Conservation (phyloP, 805 yeast species). For the Wickerhamiella domercqiae region DNA sequence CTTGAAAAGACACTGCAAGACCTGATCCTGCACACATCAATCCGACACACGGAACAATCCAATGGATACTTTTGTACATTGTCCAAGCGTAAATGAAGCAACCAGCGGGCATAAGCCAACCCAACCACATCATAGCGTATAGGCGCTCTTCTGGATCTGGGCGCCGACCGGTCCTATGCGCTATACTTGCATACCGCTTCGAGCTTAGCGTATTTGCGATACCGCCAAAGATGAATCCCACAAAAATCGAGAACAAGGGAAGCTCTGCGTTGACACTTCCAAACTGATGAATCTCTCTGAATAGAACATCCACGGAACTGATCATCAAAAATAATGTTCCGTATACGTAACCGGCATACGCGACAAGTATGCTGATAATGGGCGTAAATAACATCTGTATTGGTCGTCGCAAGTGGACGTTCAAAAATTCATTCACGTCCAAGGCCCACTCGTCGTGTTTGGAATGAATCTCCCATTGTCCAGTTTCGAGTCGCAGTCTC, state of each 20-base stretch:
- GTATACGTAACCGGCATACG: constrained; percentile 29
- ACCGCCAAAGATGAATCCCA: constrained; percentile 22
- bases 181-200: constrained; percentile 16
- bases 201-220: constrained; percentile 17
- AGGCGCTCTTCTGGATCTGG: constrained; percentile 45
- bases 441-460: constrained; percentile 76
- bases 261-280: constrained; percentile 18
- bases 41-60: constrained; percentile 42
- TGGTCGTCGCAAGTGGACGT: constrained; percentile 63
- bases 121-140: constrained; percentile 33
- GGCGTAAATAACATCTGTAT: constrained; percentile 47
- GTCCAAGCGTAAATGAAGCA: constrained; percentile 51
- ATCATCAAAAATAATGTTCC: constrained; percentile 29
- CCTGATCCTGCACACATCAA: constrained; percentile 38
- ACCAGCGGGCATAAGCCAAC: constrained; percentile 34
- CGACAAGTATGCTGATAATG: constrained; percentile 26
- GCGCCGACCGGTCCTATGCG: constrained; percentile 25
- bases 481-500: constrained; percentile 54
- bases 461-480: constrained; percentile 68
- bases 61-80: constrained; percentile 28
- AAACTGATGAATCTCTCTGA: constrained; percentile 23
- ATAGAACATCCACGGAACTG: constrained; percentile 27
- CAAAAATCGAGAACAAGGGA: constrained; percentile 21
- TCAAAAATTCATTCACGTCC: constrained; percentile 47
- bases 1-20: constrained; percentile 40